Evolutionary conservation across 1,284 basidiomycete genomes (phyloP), one percentile per base, ranked within the genome.

Genomic region (Laetiporus sulphureus): DNA sequence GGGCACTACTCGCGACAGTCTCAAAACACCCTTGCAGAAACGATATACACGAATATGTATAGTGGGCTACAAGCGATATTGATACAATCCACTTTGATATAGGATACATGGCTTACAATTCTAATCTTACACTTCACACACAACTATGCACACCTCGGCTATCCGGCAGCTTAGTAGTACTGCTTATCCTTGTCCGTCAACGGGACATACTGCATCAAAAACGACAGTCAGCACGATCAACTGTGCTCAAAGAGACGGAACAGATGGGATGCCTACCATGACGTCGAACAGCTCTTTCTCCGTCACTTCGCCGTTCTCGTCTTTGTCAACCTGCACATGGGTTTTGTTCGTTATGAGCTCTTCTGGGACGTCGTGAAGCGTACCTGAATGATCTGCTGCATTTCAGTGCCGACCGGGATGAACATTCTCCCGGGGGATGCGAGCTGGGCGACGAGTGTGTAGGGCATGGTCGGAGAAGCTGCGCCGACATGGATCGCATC

Each of bases 401-500:
- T 51, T 23, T 64, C 55, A 1, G 71, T 74, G 4, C 91, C 92
- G 5, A 98, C 84, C 1, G 94, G 94, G 40, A 97, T 88, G 64
- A 97, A 95, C 84, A 97, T 91, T 38, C 91, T 70, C 2, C 95
- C 95, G 0, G 91, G 91, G 2, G 64, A 62, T 11, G 84, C 86
- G 3, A 98, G 80, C 61, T 95, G 86, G 11, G 90, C 77, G 20
- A 98, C 60, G 0, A 98, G 73, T 0, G 73, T 60, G 25, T 77
- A 60, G 0, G 93, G 92, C n/a, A 92, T 64, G 0, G 58, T 70
- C 0, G 89, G 84, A 0, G 93, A 83, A 0, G 94, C 93, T 0
- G 95, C 95, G 4, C 95, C 95, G 16, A 98, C 95, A 55, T 99
- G 95, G 36, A 98, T 98, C 0, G 80, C 86, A 50, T 90, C 77